Conservation (phyloP, 1,284 basidiomycete genomes). For the Somion occarium region DNA sequence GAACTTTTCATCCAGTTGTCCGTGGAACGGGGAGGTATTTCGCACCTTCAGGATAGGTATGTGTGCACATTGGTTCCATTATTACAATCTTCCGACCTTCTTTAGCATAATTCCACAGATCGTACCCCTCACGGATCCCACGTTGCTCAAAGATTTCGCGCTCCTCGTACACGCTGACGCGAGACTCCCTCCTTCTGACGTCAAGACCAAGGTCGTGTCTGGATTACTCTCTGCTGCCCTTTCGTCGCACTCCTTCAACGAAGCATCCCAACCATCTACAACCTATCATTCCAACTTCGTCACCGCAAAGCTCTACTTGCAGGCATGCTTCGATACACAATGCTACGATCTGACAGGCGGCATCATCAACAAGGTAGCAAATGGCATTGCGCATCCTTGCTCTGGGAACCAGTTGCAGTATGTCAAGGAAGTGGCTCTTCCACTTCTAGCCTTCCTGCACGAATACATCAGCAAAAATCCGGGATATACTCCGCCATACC, state of each 20-base stretch:
- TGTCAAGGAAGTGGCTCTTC: conserved; percentile 2
- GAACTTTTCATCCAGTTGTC: background rate
- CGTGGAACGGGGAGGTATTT: background rate
- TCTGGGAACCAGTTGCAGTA: background rate
- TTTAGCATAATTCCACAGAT: background rate
- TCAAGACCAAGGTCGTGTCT: background rate
- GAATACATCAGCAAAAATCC: background rate
- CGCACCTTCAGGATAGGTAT: background rate
- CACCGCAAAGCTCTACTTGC: conserved; percentile 1
- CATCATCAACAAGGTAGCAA: conserved; percentile 1
- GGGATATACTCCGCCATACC: too few species aligned
- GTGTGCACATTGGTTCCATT: too few species aligned
- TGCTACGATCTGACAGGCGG: background rate
- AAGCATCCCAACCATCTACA: too few species aligned
- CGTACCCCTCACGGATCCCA: background rate
- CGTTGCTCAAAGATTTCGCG: background rate
- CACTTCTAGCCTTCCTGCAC: background rate
- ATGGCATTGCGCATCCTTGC: background rate
- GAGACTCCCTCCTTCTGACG: background rate
- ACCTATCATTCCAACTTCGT: too few species aligned
- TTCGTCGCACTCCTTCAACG: too few species aligned
- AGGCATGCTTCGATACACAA: conserved; percentile 4
- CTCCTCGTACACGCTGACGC: background rate
- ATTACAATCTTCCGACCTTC: too few species aligned
- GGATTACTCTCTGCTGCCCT: too few species aligned